phyloP scores from a whole-genome alignment of 2,329 filamentous ascomycete genomes.

The Botrytis pseudocinerea region DNA sequence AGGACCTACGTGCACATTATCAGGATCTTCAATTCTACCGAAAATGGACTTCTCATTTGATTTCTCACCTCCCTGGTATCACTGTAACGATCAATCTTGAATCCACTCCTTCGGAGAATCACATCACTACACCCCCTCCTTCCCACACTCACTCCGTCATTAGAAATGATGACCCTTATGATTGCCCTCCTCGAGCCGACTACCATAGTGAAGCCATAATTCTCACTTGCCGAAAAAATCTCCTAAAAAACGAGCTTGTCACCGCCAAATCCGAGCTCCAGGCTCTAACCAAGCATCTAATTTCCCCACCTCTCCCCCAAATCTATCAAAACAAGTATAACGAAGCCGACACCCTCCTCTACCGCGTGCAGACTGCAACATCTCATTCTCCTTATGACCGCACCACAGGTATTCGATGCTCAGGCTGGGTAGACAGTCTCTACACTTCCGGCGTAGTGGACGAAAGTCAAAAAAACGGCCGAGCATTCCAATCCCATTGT shows the following conservation, averaged over 20 bases:
- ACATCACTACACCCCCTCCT: no score
- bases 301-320: not conserved
- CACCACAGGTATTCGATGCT: not conserved
- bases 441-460: not conserved
- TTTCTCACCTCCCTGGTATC: not conserved
- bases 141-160: not conserved
- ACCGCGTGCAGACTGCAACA: not conserved
- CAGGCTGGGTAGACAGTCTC: not conserved
- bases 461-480: not conserved
- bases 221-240: not conserved
- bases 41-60: constrained; percentile 14
- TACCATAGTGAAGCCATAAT: not conserved
- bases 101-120: not conserved
- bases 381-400: not conserved
- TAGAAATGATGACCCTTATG: no score
- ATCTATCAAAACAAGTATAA: rapidly evolving
- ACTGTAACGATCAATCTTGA: not conserved
- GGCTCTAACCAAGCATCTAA: not conserved
- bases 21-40: not conserved
- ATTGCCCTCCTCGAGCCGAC: not conserved
- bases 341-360: not conserved
- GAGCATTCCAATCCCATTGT: not conserved
- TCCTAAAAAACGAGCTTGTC: not conserved
- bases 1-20: not conserved
- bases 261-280: not conserved